Evolutionary conservation across 495 filamentous ascomycete species (phyloP), one percentile per base, ranked within the genome.

Genomic region (Trypethelium eluteriae): DNA sequence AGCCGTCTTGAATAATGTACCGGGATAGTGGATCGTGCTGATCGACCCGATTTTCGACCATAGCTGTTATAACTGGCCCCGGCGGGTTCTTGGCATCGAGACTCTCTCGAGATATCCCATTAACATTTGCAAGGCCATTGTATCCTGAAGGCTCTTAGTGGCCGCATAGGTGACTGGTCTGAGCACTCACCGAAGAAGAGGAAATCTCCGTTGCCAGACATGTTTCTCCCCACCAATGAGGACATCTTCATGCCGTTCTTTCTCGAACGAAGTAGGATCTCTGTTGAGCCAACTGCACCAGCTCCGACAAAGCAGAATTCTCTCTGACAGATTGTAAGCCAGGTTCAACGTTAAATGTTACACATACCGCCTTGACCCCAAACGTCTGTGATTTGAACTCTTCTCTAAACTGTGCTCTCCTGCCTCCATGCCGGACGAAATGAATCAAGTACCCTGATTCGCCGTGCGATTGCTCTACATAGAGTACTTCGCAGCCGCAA

Each of bases 131-230:
- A 53, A 53, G 49, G 2, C 49, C 49, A 2, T 53, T 53, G 2
- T 53, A 53, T 53, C 49, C 49, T 53, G 12, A 53, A 14, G 1
- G 5, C 14, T 53, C n/a, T 53, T 18, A 53, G 49, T 18, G 2
- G 49, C 49, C 12, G 2, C 49, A 53, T 53, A 53, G 49, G 49
- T 18, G 25, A 53, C 12, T 18, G 49, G 49, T 53, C 49, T 53
- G 49, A 5, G 49, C 49, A 53, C 2, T 53, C 1, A 14, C 49
- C 49, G 49, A 53, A 53, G 25, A 53, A 53, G 49, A 53, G 49
- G 49, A 53, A 53, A 53, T 53, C 49, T 53, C 49, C 49, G n/a
- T 53, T 53, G 49, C 49, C 49, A 11, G 49, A 53, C 49, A 53
- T 53, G 25, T 53, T 53, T 53, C 16, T 53, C 2, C 49, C 49